phyloP scores from a whole-genome alignment of 306 rosid species.

The Cucurbita ficifolia region DNA sequence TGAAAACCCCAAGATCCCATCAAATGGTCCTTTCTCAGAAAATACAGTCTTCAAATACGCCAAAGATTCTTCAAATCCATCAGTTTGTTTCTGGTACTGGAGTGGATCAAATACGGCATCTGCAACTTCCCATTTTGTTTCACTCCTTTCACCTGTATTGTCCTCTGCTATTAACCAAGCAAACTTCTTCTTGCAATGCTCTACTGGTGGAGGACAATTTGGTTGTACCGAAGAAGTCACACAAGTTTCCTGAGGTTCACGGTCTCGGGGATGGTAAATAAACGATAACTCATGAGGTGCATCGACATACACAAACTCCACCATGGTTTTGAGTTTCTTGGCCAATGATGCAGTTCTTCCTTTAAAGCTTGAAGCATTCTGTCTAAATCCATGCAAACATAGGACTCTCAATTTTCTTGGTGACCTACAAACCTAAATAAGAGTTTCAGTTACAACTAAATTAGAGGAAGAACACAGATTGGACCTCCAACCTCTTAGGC shows the following conservation, averaged over 20 bases:
- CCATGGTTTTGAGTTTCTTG: constrained; percentile 59
- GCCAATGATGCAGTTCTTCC: constrained; percentile 81
- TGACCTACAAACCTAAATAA: constrained; percentile 33
- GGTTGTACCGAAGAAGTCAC: constrained; percentile 17
- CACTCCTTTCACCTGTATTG: constrained; percentile 15
- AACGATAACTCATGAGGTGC: constrained; percentile 77
- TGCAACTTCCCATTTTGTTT: constrained; percentile 44
- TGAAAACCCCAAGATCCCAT: constrained; percentile 78
- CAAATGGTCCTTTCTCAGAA: constrained; percentile 58
- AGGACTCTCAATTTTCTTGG: constrained; percentile 56
- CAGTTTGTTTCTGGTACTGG: constrained; percentile 68
- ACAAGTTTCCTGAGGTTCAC: constrained; percentile 7
- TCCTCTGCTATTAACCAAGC: constrained; percentile 60
- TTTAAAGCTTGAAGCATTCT: constrained; percentile 75
- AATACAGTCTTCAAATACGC: constrained; percentile 38
- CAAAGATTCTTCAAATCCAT: constrained; percentile 48
- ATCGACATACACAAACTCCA: constrained; percentile 56
- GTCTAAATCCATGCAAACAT: constrained; percentile 91
- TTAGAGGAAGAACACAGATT: background rate
- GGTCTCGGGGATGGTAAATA: constrained; percentile 45
- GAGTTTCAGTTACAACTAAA: background rate
- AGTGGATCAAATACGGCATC: constrained; percentile 63
- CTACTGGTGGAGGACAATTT: constrained; percentile 35
- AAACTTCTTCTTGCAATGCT: constrained; percentile 55
- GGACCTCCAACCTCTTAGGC: background rate